phyloP scores from a whole-genome alignment of 441 rosid genomes.

The Erodium moschatum region DNA sequence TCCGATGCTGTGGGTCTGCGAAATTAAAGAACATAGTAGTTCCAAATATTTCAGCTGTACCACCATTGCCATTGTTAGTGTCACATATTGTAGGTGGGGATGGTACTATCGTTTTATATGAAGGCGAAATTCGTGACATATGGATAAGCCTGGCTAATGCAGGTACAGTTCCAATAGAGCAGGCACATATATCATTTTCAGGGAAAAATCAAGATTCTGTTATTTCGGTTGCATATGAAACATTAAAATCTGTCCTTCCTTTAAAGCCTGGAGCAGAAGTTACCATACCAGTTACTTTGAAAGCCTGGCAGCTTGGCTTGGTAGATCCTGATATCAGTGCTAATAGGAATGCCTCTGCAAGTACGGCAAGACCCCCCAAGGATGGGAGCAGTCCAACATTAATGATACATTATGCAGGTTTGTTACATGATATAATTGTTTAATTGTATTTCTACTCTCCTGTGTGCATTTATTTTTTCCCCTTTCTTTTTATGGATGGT shows the following conservation, averaged over 20 bases:
- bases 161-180: constrained; percentile 83
- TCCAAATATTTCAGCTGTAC: constrained; percentile 75
- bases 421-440: background rate
- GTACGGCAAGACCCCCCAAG: constrained; percentile 54
- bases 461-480: background rate
- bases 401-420: constrained; percentile 89
- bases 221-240: constrained; percentile 57
- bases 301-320: constrained; percentile 80
- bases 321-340: constrained; percentile 49
- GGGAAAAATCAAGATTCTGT: constrained; percentile 95
- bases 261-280: constrained; percentile 91
- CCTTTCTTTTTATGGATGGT: background rate
- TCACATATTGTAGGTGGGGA: constrained; percentile 79
- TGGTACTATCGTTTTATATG: constrained; percentile 81
- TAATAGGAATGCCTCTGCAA: constrained; percentile 46
- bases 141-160: constrained; percentile 87
- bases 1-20: constrained; percentile 83
- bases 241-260: constrained; percentile 68
- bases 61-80: constrained; percentile 71
- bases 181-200: constrained; percentile 82
- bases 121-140: constrained; percentile 84
- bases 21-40: constrained; percentile 62
- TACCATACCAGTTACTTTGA: constrained; percentile 68
- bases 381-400: constrained; percentile 71
- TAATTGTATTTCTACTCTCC: background rate